Evolutionary conservation across 1,284 basidiomycete genomes (phyloP).

Genomic region (Peniophora sp.): DNA sequence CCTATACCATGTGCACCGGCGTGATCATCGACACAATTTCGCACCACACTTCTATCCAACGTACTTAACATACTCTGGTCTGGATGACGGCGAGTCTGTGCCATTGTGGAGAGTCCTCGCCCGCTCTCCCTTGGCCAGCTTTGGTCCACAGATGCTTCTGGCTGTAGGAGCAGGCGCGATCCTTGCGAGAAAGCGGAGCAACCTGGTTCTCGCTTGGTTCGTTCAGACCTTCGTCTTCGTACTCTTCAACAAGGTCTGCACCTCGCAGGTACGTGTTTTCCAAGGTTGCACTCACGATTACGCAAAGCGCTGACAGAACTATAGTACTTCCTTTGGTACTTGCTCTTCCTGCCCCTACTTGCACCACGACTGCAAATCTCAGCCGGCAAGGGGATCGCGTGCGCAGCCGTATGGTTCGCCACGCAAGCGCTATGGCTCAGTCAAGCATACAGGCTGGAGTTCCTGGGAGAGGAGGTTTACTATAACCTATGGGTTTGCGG

Average conservation of each 20-base stretch:
- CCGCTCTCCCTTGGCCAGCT: conserved; percentile 61
- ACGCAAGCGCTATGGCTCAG: conserved; percentile 82
- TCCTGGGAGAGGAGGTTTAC: conserved; percentile 71
- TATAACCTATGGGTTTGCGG: conserved; percentile 71
- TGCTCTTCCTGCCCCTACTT: conserved; percentile 83
- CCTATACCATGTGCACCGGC: conserved; percentile 85
- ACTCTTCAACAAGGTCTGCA: conserved; percentile 97
- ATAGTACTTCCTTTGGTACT: conserved; percentile 98
- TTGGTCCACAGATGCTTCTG: conserved; percentile 68
- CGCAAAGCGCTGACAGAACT: background rate
- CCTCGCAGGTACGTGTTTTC: conserved; percentile 65
- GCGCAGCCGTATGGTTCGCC: conserved; percentile 63
- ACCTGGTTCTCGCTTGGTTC: conserved; percentile 82
- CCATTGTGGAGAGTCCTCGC: conserved; percentile 35
- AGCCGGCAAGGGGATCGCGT: conserved; percentile 29
- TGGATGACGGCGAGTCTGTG: conserved; percentile 15
- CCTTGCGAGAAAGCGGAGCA: conserved; percentile 41
- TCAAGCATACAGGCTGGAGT: conserved; percentile 86
- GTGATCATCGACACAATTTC: conserved; percentile 98
- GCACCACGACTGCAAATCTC: conserved; percentile 59
- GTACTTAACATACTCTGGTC: conserved; percentile 67
- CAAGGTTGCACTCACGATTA: background rate
- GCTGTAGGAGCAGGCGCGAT: conserved; percentile 61
- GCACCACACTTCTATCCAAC: conserved; percentile 95
- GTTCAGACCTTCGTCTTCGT: conserved; percentile 90